phyloP scores from a whole-genome alignment of 495 filamentous ascomycete genomes.

The Rostrohypoxylon terebratum region DNA sequence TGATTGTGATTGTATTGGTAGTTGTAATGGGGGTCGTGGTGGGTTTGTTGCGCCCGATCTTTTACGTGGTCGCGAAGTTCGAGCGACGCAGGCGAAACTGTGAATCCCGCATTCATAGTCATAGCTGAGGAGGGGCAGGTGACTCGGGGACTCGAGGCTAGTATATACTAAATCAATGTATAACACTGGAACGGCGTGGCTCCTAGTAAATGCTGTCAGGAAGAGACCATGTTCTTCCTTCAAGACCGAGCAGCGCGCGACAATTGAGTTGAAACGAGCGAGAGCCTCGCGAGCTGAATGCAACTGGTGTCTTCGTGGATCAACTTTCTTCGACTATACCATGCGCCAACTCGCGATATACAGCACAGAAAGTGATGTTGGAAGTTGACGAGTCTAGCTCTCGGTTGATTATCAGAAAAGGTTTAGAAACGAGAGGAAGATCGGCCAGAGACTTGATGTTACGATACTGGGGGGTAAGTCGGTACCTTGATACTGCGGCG shows the following conservation, averaged over 20 bases:
- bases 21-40: conserved; percentile 27
- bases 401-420: conserved; percentile 35
- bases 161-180: conserved; percentile 42
- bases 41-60: conserved; percentile 44
- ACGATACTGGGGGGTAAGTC: conserved; percentile 29
- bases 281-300: conserved; percentile 44
- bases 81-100: conserved; percentile 50
- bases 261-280: conserved; percentile 16
- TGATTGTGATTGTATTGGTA: conserved; percentile 39
- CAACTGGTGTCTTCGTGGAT: conserved; percentile 17
- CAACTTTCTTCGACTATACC: conserved; percentile 25
- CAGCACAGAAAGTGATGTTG: conserved; percentile 13
- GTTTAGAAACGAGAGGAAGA: conserved; percentile 29
- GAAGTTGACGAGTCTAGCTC: conserved; percentile 12
- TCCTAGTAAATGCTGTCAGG: conserved; percentile 35
- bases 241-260: conserved; percentile 21
- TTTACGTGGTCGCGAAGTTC: conserved; percentile 45
- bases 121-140: conserved; percentile 37
- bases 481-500: conserved; percentile 41
- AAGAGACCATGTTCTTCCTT: conserved; percentile 43
- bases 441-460: conserved; percentile 32
- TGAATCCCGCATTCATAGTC: conserved; percentile 51
- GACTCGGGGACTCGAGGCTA: conserved; percentile 31
- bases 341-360: conserved; percentile 12
- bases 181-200: conserved; percentile 33